Conservation (phyloP, 306 rosid genomes). For the Glycine tomentella region DNA sequence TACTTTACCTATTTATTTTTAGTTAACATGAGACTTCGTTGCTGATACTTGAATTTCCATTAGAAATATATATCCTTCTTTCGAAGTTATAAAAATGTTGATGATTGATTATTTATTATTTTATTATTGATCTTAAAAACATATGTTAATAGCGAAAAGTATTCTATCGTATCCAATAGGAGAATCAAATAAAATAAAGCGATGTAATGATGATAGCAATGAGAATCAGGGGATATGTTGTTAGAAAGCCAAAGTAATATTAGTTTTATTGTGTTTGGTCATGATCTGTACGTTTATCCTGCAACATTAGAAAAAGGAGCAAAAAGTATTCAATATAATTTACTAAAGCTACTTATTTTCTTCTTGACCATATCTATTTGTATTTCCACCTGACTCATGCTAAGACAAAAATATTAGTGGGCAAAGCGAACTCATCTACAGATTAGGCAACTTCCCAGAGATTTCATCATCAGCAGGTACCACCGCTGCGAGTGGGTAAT, state of each 20-base stretch:
- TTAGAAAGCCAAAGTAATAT: background rate
- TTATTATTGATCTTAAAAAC: no score
- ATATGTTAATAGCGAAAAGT: background rate
- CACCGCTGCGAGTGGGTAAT: no score
- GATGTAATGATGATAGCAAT: background rate
- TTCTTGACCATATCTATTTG: slow-evolving; percentile 4
- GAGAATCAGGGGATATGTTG: background rate
- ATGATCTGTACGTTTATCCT: background rate
- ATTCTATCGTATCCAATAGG: background rate
- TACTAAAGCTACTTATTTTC: background rate
- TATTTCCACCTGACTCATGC: background rate
- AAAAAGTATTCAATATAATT: background rate
- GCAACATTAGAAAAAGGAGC: background rate
- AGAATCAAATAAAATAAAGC: background rate
- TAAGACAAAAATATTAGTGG: slow-evolving; percentile 7
- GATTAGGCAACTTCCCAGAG: slow-evolving; percentile 22
- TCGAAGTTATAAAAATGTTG: no score
- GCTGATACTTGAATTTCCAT: no score
- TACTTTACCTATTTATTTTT: no score
- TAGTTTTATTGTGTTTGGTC: background rate
- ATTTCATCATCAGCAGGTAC: no score
- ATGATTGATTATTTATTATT: no score
- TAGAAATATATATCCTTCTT: no score
- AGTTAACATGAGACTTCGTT: no score
- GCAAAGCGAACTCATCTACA: background rate